Evolutionary conservation across 305 asterid genomes (phyloP).

Genomic region (Fraxinus paxiana): DNA sequence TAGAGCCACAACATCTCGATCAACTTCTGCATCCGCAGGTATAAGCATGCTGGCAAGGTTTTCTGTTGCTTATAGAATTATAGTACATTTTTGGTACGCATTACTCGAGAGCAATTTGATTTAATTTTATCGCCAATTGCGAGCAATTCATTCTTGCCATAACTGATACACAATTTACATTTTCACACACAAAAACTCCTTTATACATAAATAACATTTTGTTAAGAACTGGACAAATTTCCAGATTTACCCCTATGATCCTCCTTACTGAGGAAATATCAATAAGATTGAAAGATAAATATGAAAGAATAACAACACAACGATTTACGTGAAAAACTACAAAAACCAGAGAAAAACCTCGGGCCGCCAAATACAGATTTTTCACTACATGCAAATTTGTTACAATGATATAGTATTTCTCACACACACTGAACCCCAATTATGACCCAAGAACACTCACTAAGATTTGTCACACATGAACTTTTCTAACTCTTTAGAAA

Average conservation of each 20-base stretch:
- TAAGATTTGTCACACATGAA: not conserved
- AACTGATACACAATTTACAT: not conserved
- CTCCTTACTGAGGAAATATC: not conserved
- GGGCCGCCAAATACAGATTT: not conserved
- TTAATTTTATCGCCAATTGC: not conserved
- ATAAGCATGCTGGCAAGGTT: not conserved
- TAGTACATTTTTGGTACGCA: not conserved
- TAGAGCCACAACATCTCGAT: slow-evolving; percentile 93
- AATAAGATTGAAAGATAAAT: not conserved
- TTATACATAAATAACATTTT: not conserved
- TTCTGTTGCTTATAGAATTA: not conserved
- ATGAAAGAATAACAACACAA: not conserved
- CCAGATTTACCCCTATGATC: not conserved
- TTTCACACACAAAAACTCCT: not conserved
- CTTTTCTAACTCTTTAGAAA: not conserved
- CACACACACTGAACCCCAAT: not conserved
- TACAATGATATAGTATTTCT: not conserved
- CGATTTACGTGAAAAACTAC: not conserved
- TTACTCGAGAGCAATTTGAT: not conserved
- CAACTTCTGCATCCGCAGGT: slow-evolving; percentile 99
- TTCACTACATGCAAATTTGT: not conserved
- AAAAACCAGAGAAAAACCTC: not conserved
- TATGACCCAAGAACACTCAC: not conserved
- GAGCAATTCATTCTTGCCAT: not conserved
- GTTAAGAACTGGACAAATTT: not conserved